These are phyloP conservation scores for Scedosporium apiospermum DNA, from an alignment of 2,329 filamentous ascomycete species.

Conservation along the genomic window DNA sequence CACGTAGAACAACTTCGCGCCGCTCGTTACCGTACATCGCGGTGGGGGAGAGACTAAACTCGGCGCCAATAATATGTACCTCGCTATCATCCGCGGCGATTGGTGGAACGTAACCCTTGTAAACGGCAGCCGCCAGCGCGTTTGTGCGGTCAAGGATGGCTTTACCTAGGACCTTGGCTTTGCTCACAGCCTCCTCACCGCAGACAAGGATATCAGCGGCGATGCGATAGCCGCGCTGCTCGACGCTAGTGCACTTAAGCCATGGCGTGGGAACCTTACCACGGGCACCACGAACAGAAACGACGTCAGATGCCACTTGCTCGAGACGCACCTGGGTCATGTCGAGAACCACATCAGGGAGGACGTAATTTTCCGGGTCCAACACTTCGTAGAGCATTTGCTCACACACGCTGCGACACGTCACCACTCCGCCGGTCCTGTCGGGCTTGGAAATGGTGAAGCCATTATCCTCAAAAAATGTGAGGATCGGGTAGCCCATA, in stretches of 20 bases:
- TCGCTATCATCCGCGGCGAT: not conserved
- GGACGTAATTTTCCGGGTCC: conserved; percentile 6
- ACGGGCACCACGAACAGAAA: not conserved
- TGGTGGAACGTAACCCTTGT: not conserved
- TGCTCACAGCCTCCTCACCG: not conserved
- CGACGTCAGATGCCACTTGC: not conserved
- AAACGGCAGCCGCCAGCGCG: not conserved
- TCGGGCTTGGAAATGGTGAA: conserved; percentile 1
- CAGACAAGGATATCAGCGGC: not conserved
- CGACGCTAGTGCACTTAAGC: conserved; percentile 4
- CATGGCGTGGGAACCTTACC: conserved; percentile 2
- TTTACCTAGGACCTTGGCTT: not conserved
- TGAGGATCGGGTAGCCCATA: conserved; percentile 6
- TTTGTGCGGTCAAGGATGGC: not conserved
- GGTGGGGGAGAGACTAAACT: not conserved
- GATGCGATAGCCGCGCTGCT: not conserved
- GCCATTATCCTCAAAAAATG: not conserved
- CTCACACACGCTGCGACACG: not conserved
- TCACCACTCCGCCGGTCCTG: conserved; percentile 1
- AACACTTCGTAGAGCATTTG: conserved; percentile 6
- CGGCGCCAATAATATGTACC: conserved; percentile 2
- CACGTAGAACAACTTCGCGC: not conserved
- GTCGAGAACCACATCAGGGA: conserved; percentile 4
- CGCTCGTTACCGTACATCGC: not conserved
- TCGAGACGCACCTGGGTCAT: conserved; percentile 1